Conservation (phyloP, 2,329 filamentous ascomycete genomes). For the Pyricularia sp. region DNA sequence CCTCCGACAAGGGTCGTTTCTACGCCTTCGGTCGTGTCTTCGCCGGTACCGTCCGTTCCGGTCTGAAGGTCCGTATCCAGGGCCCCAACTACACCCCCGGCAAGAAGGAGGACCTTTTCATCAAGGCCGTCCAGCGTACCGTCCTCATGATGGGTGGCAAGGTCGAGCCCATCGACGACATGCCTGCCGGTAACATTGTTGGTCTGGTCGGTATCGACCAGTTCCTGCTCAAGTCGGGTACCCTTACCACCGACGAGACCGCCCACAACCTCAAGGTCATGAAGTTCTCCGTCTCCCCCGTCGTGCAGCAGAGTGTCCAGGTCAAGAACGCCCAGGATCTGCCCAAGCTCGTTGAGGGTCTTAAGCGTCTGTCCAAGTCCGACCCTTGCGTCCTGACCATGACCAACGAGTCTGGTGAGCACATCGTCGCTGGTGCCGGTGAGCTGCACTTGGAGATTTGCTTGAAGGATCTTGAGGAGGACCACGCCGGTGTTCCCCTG, state of each 20-base stretch:
- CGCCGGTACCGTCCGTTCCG: slow-evolving; percentile 93
- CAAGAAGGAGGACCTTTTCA: slow-evolving; percentile 97
- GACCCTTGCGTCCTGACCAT: slow-evolving; percentile 94
- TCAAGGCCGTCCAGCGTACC: slow-evolving; percentile 99
- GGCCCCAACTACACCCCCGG: slow-evolving; percentile 97
- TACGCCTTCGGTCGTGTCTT: slow-evolving; percentile 99
- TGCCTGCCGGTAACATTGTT: slow-evolving; percentile 99
- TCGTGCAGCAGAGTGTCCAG: slow-evolving; percentile 96
- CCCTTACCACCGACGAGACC: slow-evolving; percentile 91
- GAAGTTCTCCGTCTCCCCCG: slow-evolving; percentile 99
- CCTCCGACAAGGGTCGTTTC: slow-evolving; percentile 99
- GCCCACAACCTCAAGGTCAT: slow-evolving; percentile 99
- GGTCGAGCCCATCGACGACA: slow-evolving; percentile 95
- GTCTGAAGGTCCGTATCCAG: slow-evolving; percentile 99
- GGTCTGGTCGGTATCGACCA: slow-evolving; percentile 99
- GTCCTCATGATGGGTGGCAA: slow-evolving; percentile 99
- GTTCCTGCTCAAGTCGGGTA: slow-evolving; percentile 99
- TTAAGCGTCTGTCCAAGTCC: slow-evolving; percentile 99
- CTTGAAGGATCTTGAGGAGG: slow-evolving; percentile 99
- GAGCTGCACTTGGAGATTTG: slow-evolving; percentile 99
- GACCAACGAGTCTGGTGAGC: slow-evolving; percentile 90
- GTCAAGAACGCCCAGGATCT: slow-evolving; percentile 99
- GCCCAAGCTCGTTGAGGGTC: slow-evolving; percentile 99
- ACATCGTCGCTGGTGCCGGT: slow-evolving; percentile 98
- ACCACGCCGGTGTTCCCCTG: slow-evolving; percentile 97